Conservation (phyloP, 2,329 filamentous ascomycete species). For the Bipolaris bicolor region DNA sequence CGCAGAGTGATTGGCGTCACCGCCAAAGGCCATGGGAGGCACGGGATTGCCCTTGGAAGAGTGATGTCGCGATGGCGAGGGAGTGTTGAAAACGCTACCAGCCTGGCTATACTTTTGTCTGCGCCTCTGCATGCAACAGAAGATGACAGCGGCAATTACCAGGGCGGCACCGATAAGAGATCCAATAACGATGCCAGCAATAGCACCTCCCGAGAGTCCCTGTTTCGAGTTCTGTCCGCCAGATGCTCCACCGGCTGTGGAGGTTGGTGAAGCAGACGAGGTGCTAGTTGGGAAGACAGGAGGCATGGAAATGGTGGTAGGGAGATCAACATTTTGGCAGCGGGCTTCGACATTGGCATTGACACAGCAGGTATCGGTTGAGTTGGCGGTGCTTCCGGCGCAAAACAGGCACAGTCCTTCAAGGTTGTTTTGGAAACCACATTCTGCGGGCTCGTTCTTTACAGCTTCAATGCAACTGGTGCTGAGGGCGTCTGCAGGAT, state of each 20-base stretch:
- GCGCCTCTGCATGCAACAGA: constrained; percentile 64
- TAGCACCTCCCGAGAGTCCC: constrained; percentile 79
- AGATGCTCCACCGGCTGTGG: constrained; percentile 28
- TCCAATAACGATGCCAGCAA: constrained; percentile 89
- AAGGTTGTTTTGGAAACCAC: constrained; percentile 76
- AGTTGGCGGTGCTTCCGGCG: constrained; percentile 79
- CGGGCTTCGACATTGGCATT: constrained; percentile 75
- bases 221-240: constrained; percentile 41
- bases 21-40: constrained; percentile 51
- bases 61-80: constrained; percentile 66
- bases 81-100: constrained; percentile 86
- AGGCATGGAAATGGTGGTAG: constrained; percentile 68
- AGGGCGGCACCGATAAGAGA: constrained; percentile 73
- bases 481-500: constrained; percentile 80
- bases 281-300: constrained; percentile 67
- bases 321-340: constrained; percentile 79
- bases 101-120: constrained; percentile 65
- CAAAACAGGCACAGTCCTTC: constrained; percentile 88
- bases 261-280: constrained; percentile 58
- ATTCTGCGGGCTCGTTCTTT: constrained; percentile 83
- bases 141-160: constrained; percentile 67
- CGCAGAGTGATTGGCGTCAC: constrained; percentile 47
- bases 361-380: constrained; percentile 94
- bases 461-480: constrained; percentile 75
- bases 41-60: constrained; percentile 39